Conservation (phyloP, 345 rosid species). For the Ceriops zippeliana region DNA sequence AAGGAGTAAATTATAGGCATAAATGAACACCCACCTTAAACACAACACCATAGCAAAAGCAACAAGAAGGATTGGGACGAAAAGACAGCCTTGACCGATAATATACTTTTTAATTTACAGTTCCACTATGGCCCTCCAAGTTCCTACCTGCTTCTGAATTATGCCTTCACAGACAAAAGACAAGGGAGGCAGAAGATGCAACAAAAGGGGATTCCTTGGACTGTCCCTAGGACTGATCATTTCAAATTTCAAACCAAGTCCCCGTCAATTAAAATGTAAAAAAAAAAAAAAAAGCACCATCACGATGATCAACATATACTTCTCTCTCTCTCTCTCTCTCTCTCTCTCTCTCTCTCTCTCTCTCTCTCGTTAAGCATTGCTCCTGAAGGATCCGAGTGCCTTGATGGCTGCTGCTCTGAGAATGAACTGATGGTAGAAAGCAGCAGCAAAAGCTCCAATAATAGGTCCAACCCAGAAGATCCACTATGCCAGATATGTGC, state of each 20-base stretch:
- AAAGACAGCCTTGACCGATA: conserved; percentile 27
- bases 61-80: conserved; percentile 14
- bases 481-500: conserved; percentile 46
- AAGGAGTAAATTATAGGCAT: conserved; percentile 6
- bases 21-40: conserved; percentile 7
- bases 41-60: background rate
- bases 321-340: no score
- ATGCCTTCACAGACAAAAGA: background rate
- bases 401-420: conserved; percentile 77
- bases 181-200: conserved; percentile 2
- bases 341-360: no score
- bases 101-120: conserved; percentile 31
- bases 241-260: no score
- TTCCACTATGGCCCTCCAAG: conserved; percentile 22
- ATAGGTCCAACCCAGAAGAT: conserved; percentile 98
- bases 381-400: conserved; percentile 82
- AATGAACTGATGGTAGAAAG: conserved; percentile 71
- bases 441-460: conserved; percentile 75
- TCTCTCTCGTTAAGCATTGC: conserved; percentile 40
- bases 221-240: no score
- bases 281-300: background rate
- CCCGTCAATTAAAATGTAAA: no score
- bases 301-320: conserved; percentile 3
- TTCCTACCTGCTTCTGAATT: background rate
- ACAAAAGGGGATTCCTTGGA: no score